phyloP scores from a whole-genome alignment of 139 green algal species.

The Micractinium conductrix region DNA sequence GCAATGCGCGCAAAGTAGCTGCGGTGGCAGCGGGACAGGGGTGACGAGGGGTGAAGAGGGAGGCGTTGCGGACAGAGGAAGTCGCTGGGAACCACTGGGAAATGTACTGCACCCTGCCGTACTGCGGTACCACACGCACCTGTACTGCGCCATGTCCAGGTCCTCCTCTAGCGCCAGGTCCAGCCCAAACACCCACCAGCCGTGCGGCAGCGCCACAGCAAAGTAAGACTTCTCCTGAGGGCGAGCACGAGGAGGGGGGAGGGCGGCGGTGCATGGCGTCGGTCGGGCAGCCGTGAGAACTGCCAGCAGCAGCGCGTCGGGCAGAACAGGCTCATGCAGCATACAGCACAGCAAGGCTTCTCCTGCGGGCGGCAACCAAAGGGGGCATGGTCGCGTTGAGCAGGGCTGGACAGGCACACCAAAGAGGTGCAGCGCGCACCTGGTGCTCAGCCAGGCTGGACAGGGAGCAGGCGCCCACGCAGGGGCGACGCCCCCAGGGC shows the following conservation, averaged over 20 bases:
- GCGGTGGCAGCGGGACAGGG: background rate
- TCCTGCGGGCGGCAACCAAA: background rate
- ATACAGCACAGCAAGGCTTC: background rate
- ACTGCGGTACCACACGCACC: conserved; percentile 38
- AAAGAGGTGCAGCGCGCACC: too few species aligned
- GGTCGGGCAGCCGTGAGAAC: too few species aligned
- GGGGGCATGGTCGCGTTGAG: background rate
- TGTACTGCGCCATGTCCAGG: conserved; percentile 86
- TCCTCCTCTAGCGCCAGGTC: conserved; percentile 81
- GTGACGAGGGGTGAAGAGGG: background rate
- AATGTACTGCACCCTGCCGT: background rate
- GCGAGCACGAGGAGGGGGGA: too few species aligned
- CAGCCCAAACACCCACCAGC: conserved; percentile 92
- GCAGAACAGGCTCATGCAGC: background rate
- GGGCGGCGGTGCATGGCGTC: too few species aligned
- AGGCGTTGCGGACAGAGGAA: background rate
- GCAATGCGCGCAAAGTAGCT: conserved; percentile 90
- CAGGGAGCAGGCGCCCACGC: background rate
- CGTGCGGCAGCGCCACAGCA: conserved; percentile 80
- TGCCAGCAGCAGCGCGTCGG: too few species aligned
- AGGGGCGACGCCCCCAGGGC: too few species aligned
- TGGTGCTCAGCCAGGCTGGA: too few species aligned
- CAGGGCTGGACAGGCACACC: too few species aligned
- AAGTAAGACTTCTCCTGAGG: conserved; percentile 89
- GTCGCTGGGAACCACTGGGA: background rate